These are phyloP conservation scores for Trichoderma arundinaceum DNA, from an alignment of 2,329 filamentous ascomycete genomes.

Conservation along the genomic window DNA sequence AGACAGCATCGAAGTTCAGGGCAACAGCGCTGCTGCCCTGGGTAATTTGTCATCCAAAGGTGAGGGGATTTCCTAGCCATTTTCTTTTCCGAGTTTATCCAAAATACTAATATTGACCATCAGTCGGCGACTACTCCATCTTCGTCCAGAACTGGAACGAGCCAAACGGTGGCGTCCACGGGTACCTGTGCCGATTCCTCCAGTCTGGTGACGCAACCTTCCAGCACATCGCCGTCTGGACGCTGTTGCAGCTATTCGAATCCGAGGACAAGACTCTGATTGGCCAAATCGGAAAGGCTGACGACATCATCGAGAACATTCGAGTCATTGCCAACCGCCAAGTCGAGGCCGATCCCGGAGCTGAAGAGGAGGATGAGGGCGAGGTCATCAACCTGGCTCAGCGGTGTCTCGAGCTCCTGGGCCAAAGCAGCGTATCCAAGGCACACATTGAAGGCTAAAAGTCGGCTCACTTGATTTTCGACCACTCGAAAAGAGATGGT, in stretches of 20 bases:
- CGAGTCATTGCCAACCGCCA: constrained; percentile 88
- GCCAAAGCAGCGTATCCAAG: constrained; percentile 72
- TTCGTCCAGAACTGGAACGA: constrained; percentile 95
- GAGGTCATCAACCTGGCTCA: constrained; percentile 92
- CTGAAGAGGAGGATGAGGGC: constrained; percentile 86
- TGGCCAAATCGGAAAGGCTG: constrained; percentile 83
- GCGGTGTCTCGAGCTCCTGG: constrained; percentile 84
- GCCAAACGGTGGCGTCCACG: constrained; percentile 92
- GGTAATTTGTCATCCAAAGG: constrained; percentile 98
- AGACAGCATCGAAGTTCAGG: constrained; percentile 95
- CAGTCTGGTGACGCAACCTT: constrained; percentile 95
- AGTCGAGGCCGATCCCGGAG: constrained; percentile 84
- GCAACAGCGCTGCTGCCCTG: constrained; percentile 93
- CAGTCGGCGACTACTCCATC: constrained; percentile 94
- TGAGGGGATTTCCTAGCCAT: constrained; percentile 49
- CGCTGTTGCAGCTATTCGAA: constrained; percentile 90
- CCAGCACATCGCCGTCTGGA: constrained; percentile 99
- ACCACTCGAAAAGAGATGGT: background rate
- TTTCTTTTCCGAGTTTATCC: no score
- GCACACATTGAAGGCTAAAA: constrained; percentile 78
- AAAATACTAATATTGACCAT: constrained; percentile 11
- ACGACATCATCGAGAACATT: constrained; percentile 91
- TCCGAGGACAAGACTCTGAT: constrained; percentile 92
- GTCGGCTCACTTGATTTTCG: background rate
- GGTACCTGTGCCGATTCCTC: constrained; percentile 90